phyloP scores from a whole-genome alignment of 2,329 filamentous ascomycete species.

The Karstenula rhodostoma region DNA sequence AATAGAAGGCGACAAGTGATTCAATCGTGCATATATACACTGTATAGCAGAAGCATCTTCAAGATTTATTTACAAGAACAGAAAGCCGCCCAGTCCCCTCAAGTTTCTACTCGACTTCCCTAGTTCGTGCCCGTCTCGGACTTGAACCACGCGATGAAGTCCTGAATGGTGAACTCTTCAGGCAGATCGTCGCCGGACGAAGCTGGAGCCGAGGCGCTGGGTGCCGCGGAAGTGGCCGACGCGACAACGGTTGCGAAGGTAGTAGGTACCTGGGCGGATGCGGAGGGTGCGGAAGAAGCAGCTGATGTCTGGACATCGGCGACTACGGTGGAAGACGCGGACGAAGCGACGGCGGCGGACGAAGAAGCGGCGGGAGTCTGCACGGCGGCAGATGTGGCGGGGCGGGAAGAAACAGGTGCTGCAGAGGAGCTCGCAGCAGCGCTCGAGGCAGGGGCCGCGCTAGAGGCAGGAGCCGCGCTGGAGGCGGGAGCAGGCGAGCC shows the following conservation, averaged over 20 bases:
- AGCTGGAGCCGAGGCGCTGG: neutral
- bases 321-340: neutral
- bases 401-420: neutral
- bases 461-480: neutral
- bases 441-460: neutral
- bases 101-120: neutral
- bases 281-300: neutral
- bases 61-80: neutral
- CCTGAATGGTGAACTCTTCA: constrained; percentile 8
- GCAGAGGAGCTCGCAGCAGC: neutral
- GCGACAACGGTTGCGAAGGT: neutral
- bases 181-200: neutral
- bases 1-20: too few species aligned
- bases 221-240: neutral
- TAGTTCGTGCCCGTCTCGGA: constrained; percentile 1
- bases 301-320: neutral
- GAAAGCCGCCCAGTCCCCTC: neutral
- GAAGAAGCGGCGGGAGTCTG: neutral
- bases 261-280: neutral
- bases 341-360: neutral
- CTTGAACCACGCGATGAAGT: constrained; percentile 7
- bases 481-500: neutral
- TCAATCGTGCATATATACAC: too few species aligned
- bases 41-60: too few species aligned
- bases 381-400: neutral